Conservation (phyloP, 2,329 filamentous ascomycete species). For the Didymella exigua region DNA sequence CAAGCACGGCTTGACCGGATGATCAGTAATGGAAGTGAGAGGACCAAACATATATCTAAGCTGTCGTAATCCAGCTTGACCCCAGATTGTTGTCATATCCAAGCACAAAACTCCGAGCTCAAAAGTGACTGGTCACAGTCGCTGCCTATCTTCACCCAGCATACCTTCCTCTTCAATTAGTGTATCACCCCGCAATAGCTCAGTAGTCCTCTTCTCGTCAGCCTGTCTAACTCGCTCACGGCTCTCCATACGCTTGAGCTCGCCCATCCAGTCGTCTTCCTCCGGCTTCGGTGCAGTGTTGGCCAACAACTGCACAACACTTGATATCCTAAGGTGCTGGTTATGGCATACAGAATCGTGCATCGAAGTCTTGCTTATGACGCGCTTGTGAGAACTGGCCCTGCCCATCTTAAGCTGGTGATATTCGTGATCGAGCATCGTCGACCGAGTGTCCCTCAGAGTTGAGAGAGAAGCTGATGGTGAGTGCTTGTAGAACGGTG, state of each 20-base stretch:
- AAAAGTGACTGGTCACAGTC: background rate
- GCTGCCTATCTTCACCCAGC: background rate
- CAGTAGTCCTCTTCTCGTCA: background rate
- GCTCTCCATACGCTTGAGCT: constrained; percentile 19
- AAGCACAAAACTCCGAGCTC: background rate
- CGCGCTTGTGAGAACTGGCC: background rate
- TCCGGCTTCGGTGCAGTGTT: background rate
- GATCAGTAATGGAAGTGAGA: background rate
- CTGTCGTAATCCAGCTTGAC: too few relatives aligned
- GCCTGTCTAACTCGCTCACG: constrained; percentile 15
- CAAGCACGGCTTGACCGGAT: background rate
- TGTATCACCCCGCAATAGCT: background rate
- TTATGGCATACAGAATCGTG: background rate
- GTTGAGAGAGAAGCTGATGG: background rate
- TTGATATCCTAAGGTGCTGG: background rate
- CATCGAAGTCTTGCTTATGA: background rate
- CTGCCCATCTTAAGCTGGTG: background rate
- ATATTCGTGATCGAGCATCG: constrained; percentile 3
- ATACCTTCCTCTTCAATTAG: background rate
- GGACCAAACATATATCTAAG: background rate
- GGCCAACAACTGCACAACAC: background rate
- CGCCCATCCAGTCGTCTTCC: constrained; percentile 14
- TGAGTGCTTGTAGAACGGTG: background rate
- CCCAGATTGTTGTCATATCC: too few relatives aligned
- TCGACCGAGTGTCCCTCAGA: background rate